Evolutionary conservation across 2,329 filamentous ascomycete species (phyloP), one percentile per base, ranked within the genome.

Genomic region (Colletotrichum ledebouriae): DNA sequence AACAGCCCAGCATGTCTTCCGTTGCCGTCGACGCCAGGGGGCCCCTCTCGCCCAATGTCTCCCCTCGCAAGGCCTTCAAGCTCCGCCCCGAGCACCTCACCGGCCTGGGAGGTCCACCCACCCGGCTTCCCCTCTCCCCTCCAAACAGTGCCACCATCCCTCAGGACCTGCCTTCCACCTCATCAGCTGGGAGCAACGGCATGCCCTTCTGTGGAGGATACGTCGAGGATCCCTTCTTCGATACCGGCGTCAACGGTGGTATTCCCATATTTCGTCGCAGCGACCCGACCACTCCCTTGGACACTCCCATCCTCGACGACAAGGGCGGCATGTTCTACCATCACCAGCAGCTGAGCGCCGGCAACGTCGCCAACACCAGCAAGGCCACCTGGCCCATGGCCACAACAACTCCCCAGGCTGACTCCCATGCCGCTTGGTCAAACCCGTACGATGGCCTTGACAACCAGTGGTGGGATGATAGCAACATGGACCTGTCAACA

Each of bases 141-240:
- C 69, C 70, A 46, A 71, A 71, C 72, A 74, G 52, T 72, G 76
- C 61, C 70, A 78, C 47, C 72, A 74, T 73, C 57, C 65, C 71
- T 69, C 62, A 73, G 66, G 67, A 69, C 63, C 57, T 69, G 56
- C 49, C 67, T 20, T 34, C 61, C 41, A 17, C 41, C 49, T 59
- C 65, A 39, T 67, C 67, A 20, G 37, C 57, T 9, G 67, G 63
- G 5, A 41, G 53, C 55, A 68, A 49, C 47, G 67, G 67, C 47
- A 56, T 71, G 33, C 44, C 67, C 56, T 82, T 82, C 68, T 73
- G 80, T 20, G 75, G 77, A 52, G 79, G 79, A 22, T 76, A 73
- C 64, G 77, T 74, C 52, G 80, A 82, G 37, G 80, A 82, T 60
- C 80, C 80, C 1, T 82, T 82, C 71, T 79, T 80, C 44, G 72